phyloP scores from a whole-genome alignment of 2,329 filamentous ascomycete species.

The Myriangium duriaei region DNA sequence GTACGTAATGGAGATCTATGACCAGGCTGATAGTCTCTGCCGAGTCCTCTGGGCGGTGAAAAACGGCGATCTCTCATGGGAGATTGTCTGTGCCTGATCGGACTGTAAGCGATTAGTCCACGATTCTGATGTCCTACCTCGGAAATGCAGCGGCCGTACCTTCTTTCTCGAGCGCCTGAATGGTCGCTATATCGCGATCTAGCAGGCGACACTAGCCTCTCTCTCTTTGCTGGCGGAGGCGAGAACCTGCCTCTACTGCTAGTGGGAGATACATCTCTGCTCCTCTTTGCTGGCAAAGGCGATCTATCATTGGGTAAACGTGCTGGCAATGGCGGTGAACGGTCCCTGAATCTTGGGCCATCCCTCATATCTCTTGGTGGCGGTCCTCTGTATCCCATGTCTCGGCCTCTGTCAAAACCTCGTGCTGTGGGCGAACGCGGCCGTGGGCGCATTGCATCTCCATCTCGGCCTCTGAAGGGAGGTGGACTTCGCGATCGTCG shows the following conservation, averaged over 20 bases:
- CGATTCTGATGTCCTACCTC: too few species aligned
- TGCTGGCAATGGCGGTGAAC: constrained; percentile 26
- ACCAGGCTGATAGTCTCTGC: constrained; percentile 33
- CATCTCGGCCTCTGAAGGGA: constrained; percentile 19
- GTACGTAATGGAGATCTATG: constrained; percentile 43
- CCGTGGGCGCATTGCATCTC: constrained; percentile 21
- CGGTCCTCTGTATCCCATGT: constrained; percentile 25
- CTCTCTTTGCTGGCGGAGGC: constrained; percentile 28
- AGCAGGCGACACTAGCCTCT: constrained; percentile 28
- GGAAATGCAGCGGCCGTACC: too few species aligned
- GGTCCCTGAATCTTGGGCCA: constrained; percentile 16
- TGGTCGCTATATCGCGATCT: constrained; percentile 34
- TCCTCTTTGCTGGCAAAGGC: constrained; percentile 30
- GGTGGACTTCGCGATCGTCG: constrained; percentile 21
- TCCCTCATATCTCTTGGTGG: constrained; percentile 21
- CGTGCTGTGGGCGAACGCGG: constrained; percentile 22
- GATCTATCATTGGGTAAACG: constrained; percentile 31
- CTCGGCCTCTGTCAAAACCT: constrained; percentile 22
- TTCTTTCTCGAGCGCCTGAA: constrained; percentile 20
- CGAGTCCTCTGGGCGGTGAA: constrained; percentile 19
- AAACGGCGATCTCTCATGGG: constrained; percentile 26
- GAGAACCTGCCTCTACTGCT: constrained; percentile 34
- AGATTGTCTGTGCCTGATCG: constrained; percentile 30
- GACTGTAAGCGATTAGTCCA: constrained; percentile 13
- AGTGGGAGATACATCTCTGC: constrained; percentile 34